Conservation (phyloP, 768 basidiomycete genomes). For the Atractiella rhizophila region DNA sequence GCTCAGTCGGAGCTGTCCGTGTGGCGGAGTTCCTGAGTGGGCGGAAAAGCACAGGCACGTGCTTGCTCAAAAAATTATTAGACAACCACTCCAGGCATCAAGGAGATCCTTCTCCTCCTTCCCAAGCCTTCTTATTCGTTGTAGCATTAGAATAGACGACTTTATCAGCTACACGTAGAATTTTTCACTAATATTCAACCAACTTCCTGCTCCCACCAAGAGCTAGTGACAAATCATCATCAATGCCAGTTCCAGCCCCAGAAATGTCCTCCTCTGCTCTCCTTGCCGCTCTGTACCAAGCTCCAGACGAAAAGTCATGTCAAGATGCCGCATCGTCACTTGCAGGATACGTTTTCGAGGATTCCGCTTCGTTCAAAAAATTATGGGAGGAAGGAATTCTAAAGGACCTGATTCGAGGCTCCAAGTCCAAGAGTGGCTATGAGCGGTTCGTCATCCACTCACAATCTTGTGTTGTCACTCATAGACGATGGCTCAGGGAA, state of each 20-base stretch:
- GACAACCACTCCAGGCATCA: no score
- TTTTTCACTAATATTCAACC: neutral
- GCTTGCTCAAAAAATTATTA: no score
- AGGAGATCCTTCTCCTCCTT: neutral
- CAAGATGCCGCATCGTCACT: slow-evolving; percentile 11
- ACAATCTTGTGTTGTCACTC: no score
- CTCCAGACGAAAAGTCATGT: slow-evolving; percentile 10
- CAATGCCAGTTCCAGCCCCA: neutral
- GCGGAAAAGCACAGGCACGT: no score
- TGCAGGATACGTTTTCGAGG: slow-evolving; percentile 14
- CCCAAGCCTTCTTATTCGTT: neutral
- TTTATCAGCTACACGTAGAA: neutral
- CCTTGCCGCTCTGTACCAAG: slow-evolving; percentile 10
- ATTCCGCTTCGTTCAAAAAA: no score
- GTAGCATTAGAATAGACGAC: neutral
- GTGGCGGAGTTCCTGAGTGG: no score
- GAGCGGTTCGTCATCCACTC: no score
- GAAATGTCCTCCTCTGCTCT: slow-evolving; percentile 7
- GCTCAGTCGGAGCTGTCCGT: no score
- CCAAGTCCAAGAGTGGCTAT: slow-evolving; percentile 64
- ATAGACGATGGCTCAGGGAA: no score
- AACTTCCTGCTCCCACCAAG: neutral
- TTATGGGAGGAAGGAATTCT: slow-evolving; percentile 25
- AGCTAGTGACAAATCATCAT: neutral
- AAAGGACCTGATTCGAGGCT: slow-evolving; percentile 36